Evolutionary conservation across 208 protist species (phyloP), one percentile per base, ranked within the genome.

Genomic region (Wallacemonas sp.): DNA sequence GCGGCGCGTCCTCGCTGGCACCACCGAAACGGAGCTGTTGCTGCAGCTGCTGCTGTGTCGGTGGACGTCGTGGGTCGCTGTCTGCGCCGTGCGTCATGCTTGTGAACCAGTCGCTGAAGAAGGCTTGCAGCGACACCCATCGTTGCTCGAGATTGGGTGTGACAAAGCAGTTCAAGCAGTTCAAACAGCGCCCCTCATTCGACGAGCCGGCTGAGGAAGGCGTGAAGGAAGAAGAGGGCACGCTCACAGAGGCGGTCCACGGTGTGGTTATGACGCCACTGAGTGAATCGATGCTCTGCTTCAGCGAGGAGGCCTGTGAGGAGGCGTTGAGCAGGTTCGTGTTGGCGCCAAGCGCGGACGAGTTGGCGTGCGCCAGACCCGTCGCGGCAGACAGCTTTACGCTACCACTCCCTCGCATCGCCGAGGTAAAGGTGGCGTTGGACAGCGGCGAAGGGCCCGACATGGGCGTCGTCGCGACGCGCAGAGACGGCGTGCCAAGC

Each of bases 121-220:
- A 72, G n/a, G 73, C 77, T 41, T 80, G 70, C 54, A 94, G 72
- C 26, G 84, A 71, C 30, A 73, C 83, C 84, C 84, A 94, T 36
- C 73, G 60, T 46, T 77, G 79, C 38, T 64, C 76, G 15, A 72
- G 68, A 26, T 73, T 61, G 17, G 83, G 82, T 9, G 87, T 91
- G 36, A 94, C 82, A 41, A 94, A 94, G 31, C 70, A 75, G 70
- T 94, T 94, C 17, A 88, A 49, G 54, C 59, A 66, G 45, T 2
- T 39, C n/a, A 38, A 26, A 30, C n/a, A 15, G 22, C 59, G 38
- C 12, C 61, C 26, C 12, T 34, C 26, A n/a, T 5, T 58, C 22
- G 27, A 59, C n/a, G 62, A 31, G 26, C n/a, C 28, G 30, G 31
- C 44, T 31, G 44, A 22, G 5, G 60, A 26, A 30, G 59, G 49